Percentiles rank a stretch among this genome's conserved stretches.
phyloP scores from a whole-genome alignment of 2,329 filamentous ascomycete species.

The Ascochyta fabae region DNA sequence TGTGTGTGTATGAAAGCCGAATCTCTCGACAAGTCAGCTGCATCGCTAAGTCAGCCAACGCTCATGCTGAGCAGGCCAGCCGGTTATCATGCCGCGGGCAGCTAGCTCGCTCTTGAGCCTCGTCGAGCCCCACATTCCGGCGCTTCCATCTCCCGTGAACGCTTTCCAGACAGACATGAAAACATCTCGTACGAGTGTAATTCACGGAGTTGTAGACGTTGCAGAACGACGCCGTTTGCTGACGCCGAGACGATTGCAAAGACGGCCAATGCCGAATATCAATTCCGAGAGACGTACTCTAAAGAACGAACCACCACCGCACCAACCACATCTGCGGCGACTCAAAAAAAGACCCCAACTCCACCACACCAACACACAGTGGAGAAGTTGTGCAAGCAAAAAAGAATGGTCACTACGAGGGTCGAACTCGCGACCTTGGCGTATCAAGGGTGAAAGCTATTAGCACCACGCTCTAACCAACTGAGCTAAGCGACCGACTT shows the following conservation, averaged over 20 bases:
- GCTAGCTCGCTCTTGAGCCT: constrained; percentile 12
- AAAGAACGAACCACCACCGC: too few relatives aligned
- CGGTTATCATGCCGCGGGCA: constrained; percentile 11
- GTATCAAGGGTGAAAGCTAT: constrained; percentile 21
- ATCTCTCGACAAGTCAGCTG: constrained; percentile 5
- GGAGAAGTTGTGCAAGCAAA: not conserved
- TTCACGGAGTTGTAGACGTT: not conserved
- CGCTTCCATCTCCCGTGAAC: constrained; percentile 7
- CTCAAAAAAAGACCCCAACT: too few relatives aligned
- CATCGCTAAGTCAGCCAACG: constrained; percentile 12
- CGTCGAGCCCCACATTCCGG: constrained; percentile 11
- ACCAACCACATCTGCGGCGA: too few relatives aligned
- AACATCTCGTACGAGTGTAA: constrained; percentile 4
- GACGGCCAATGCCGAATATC: too few relatives aligned
- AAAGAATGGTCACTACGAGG: constrained; percentile 27
- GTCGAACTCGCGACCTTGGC: constrained; percentile 30
- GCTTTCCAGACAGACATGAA: not conserved
- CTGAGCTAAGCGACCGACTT: constrained; percentile 24
- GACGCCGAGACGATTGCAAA: not conserved
- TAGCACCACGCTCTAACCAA: constrained; percentile 33
- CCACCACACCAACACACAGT: too few relatives aligned
- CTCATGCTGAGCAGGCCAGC: constrained; percentile 6
- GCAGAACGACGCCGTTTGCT: not conserved
- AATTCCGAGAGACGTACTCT: too few relatives aligned
- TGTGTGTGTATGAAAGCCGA: not conserved